These are phyloP conservation scores for Alternaria postmessia DNA, from an alignment of 2,329 filamentous ascomycete species.

Conservation along the genomic window DNA sequence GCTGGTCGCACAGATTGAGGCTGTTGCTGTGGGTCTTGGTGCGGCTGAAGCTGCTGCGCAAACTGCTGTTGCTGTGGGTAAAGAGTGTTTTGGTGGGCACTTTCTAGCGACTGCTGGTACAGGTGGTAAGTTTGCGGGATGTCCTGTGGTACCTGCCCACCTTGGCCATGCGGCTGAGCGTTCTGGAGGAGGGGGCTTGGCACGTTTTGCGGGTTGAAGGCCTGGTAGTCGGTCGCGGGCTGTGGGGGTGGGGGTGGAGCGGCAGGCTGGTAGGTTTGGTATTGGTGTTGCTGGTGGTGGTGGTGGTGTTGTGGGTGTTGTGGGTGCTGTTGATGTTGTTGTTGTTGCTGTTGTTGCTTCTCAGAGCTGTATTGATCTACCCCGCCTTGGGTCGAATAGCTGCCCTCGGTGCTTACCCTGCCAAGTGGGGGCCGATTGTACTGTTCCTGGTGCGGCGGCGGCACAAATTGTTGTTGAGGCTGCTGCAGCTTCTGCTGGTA, in stretches of 20 bases:
- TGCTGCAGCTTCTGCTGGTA: slow-evolving; percentile 40
- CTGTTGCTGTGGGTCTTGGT: slow-evolving; percentile 37
- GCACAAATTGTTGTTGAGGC: slow-evolving; percentile 36
- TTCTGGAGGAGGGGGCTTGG: slow-evolving; percentile 40
- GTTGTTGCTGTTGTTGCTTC: slow-evolving; percentile 40
- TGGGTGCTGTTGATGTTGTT: slow-evolving; percentile 40
- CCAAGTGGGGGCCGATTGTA: slow-evolving; percentile 49
- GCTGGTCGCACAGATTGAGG: slow-evolving; percentile 35
- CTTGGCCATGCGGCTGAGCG: slow-evolving; percentile 42
- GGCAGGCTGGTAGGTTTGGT: slow-evolving; percentile 44
- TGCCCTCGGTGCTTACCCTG: slow-evolving; percentile 50
- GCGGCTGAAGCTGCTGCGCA: slow-evolving; percentile 22
- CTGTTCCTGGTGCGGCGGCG: slow-evolving; percentile 41
- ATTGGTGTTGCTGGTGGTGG: slow-evolving; percentile 34
- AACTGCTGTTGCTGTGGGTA: slow-evolving; percentile 38
- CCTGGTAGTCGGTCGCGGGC: slow-evolving; percentile 41
- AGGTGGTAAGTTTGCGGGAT: slow-evolving; percentile 35
- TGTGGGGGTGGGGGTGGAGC: slow-evolving; percentile 32
- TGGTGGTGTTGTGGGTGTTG: slow-evolving; percentile 39
- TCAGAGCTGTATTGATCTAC: slow-evolving; percentile 52
- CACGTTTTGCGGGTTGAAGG: slow-evolving; percentile 43
- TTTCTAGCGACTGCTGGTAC: slow-evolving; percentile 32
- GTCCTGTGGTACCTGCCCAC: slow-evolving; percentile 33
- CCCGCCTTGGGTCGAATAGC: slow-evolving; percentile 50
- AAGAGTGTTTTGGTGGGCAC: slow-evolving; percentile 34